Percentiles rank a stretch among this genome's conserved stretches.
phyloP scores from a whole-genome alignment of 2,329 filamentous ascomycete genomes.

The Claviceps maximensis region DNA sequence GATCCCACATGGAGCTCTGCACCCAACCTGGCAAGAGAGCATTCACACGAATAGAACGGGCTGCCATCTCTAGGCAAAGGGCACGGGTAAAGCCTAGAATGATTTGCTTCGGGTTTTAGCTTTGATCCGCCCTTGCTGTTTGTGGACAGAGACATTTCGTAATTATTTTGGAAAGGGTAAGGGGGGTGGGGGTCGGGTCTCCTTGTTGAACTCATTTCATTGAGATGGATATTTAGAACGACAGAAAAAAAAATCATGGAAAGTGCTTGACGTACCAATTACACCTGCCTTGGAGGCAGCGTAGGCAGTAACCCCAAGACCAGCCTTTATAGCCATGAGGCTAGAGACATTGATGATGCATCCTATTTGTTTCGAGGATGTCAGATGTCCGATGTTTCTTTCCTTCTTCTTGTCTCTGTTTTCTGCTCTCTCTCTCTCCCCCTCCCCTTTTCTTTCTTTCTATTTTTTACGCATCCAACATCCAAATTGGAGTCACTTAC shows the following conservation, averaged over 20 bases:
- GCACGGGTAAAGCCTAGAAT: slow-evolving; percentile 52
- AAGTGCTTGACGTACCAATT: slow-evolving; percentile 38
- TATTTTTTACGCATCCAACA: no score
- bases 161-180: neutral
- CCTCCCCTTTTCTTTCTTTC: no score
- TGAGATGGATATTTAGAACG: slow-evolving; percentile 3
- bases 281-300: slow-evolving; percentile 72
- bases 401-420: neutral
- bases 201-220: no score
- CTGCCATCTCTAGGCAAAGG: slow-evolving; percentile 48
- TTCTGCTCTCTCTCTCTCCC: neutral
- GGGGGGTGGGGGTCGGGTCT: neutral
- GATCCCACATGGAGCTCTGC: slow-evolving; percentile 63
- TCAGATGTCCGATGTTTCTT: neutral
- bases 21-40: slow-evolving; percentile 75
- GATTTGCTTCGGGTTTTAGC: slow-evolving; percentile 1
- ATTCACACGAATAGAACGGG: slow-evolving; percentile 58
- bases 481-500: slow-evolving; percentile 10
- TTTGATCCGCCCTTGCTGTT: neutral
- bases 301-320: slow-evolving; percentile 58
- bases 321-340: slow-evolving; percentile 56
- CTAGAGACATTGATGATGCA: slow-evolving; percentile 77
- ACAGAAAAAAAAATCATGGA: slow-evolving; percentile 3
- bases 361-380: slow-evolving; percentile 20
- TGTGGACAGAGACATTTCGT: slow-evolving; percentile 6